Percentiles rank a stretch among this genome's conserved stretches.
These are phyloP conservation scores for Pseudopyrenochaeta lycopersici DNA, from an alignment of 2,329 filamentous ascomycete species.

Conservation along the genomic window DNA sequence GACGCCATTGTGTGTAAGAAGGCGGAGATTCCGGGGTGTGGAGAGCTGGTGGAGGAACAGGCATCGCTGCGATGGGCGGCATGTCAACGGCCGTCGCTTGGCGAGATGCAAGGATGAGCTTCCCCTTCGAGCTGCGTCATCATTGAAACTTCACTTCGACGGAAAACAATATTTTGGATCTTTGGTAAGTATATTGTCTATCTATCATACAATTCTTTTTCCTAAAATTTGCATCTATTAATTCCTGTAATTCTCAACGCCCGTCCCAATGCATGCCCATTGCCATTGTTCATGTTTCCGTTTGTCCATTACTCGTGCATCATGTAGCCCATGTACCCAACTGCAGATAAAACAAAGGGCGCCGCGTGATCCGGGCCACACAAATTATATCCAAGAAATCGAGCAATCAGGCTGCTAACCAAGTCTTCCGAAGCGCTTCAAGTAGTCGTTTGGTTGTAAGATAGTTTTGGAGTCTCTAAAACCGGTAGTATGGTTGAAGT, in stretches of 20 bases:
- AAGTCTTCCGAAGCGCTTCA: background rate
- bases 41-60: slow-evolving; percentile 34
- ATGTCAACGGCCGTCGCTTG: slow-evolving; percentile 30
- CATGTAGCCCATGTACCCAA: slow-evolving; percentile 1
- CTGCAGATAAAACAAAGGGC: background rate
- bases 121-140: slow-evolving; percentile 39
- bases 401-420: background rate
- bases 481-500: slow-evolving; percentile 14
- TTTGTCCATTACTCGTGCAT: slow-evolving; percentile 17
- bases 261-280: slow-evolving; percentile 19
- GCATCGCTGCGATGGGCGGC: slow-evolving; percentile 30
- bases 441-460: slow-evolving; percentile 15
- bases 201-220: slow-evolving; percentile 2
- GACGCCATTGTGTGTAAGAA: slow-evolving; percentile 52
- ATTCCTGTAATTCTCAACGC: slow-evolving; percentile 17
- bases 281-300: background rate
- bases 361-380: background rate
- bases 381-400: slow-evolving; percentile 3
- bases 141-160: slow-evolving; percentile 4
- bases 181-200: background rate
- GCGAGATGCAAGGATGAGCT: slow-evolving; percentile 37
- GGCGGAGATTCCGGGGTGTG: slow-evolving; percentile 37
- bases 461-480: slow-evolving; percentile 3
- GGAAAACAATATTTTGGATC: background rate
- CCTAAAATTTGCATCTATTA: slow-evolving; percentile 2